Percentiles rank a stretch among this genome's conserved stretches.
Conservation (phyloP, 805 yeast species). For the Brettanomyces bruxellensis region DNA sequence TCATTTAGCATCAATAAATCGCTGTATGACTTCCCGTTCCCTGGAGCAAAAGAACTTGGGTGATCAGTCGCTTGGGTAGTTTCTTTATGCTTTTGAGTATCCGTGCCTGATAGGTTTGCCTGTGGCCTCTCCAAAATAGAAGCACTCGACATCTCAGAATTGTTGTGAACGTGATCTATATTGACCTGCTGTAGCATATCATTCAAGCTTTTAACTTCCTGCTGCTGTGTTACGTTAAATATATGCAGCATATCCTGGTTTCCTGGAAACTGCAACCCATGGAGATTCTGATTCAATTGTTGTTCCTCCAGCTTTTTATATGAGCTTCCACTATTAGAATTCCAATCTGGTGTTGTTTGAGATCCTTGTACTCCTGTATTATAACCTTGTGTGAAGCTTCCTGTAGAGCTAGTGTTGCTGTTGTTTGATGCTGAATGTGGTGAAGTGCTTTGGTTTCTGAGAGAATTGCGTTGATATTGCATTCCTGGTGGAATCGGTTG, state of each 20-base stretch:
- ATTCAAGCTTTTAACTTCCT: conserved; percentile 10
- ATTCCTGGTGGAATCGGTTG: conserved; percentile 6
- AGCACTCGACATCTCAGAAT: conserved; percentile 7
- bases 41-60: not conserved
- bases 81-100: not conserved
- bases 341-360: conserved; percentile 8
- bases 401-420: not conserved
- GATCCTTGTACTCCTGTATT: too few relatives aligned
- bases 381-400: too few relatives aligned
- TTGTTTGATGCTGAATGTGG: not conserved
- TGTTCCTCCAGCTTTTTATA: conserved; percentile 13
- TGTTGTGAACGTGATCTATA: not conserved
- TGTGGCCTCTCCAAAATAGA: conserved; percentile 10
- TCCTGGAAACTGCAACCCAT: not conserved
- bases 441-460: not conserved
- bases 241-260: not conserved
- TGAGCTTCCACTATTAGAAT: conserved; percentile 14
- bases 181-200: conserved; percentile 5
- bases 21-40: conserved; percentile 16
- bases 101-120: not conserved
- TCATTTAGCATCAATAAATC: conserved; percentile 33
- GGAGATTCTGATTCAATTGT: conserved; percentile 9
- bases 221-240: conserved; percentile 1
- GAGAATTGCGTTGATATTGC: not conserved
- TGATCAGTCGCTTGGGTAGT: not conserved